Evolutionary conservation across 805 yeast genomes (phyloP), one percentile per base, ranked within the genome.

Genomic region (Candida yuanshanica): DNA sequence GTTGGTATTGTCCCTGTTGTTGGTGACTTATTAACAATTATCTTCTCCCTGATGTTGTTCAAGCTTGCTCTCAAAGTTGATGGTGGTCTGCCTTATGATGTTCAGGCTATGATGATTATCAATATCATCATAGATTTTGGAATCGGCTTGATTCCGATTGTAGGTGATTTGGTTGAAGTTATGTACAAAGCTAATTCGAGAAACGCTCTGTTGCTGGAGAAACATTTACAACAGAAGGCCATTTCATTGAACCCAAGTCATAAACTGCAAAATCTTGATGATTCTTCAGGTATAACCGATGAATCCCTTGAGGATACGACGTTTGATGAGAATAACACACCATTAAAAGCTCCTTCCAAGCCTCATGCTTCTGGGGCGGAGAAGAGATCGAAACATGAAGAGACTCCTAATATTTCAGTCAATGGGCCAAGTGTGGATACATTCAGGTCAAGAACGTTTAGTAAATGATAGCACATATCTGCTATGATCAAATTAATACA

Each of bases 171-270:
- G 16, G 69, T 81, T 32, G 80, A 75, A 46, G 76, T 86, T 24
- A 76, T 83, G 4, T 87, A 81, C 65, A 83, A 84, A 64, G 77
- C 89, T 22, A 84, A 83, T 55, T 80, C 84, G 41, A 68, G 95
- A 46, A 87, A 87, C 60, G 80, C 78, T 33, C 63, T 80, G 41
- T 51, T 82, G 17, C 59, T 84, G 43, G 90, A 84, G 52, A 73
- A 72, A 38, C 73, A 76, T 49, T 62, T 85, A 47, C 64, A 64
- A 8, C 39, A 37, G 18, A 53, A 47, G 36, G 53, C 51, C 7
- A 25, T 37, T 10, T 40, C 20, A 23, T 25, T 13, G 34, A 33
- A 23, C 7, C 27, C 21, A n/a, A 24, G 29, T 8, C 29, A 20
- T 2, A 21, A 24, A 24, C 7, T 24, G 7, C 17, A 14, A 13